phyloP scores from a whole-genome alignment of 2,329 filamentous ascomycete genomes.

The Sporothrix pseudoabietina region DNA sequence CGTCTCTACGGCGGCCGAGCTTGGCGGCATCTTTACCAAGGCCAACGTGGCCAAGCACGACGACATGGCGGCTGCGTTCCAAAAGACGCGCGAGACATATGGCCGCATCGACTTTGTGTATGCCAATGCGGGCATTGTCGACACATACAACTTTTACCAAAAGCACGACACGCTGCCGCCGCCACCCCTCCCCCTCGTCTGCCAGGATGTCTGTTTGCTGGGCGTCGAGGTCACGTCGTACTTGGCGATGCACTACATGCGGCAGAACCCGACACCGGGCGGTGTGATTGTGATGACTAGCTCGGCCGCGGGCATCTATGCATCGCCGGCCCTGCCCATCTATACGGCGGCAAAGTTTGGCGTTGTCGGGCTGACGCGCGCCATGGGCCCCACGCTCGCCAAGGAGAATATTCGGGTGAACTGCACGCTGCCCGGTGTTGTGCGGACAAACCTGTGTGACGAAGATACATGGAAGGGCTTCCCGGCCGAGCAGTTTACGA shows the following conservation, averaged over 20 bases:
- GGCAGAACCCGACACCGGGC: conserved; percentile 27
- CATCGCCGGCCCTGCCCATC: conserved; percentile 25
- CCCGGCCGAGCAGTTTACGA: conserved; percentile 16
- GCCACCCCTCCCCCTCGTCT: neutral
- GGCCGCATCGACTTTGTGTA: conserved; percentile 38
- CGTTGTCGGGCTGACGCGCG: conserved; percentile 29
- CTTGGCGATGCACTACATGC: conserved; percentile 33
- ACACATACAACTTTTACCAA: conserved; percentile 16
- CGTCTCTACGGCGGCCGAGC: neutral
- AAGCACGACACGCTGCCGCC: conserved; percentile 21
- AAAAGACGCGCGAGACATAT: conserved; percentile 39
- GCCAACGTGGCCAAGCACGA: conserved; percentile 32
- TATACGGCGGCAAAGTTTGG: conserved; percentile 28
- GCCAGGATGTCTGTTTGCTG: conserved; percentile 38
- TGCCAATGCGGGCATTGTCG: conserved; percentile 29
- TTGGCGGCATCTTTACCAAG: conserved; percentile 19
- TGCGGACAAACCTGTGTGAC: conserved; percentile 14
- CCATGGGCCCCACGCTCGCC: conserved; percentile 15
- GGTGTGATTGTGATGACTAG: conserved; percentile 28
- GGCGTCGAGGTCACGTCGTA: conserved; percentile 29
- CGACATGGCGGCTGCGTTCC: conserved; percentile 43
- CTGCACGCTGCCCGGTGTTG: conserved; percentile 27
- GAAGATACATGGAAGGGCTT: conserved; percentile 24
- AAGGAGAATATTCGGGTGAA: conserved; percentile 29
- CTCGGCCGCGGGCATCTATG: conserved; percentile 30